phyloP scores from a whole-genome alignment of 2,329 filamentous ascomycete genomes.

The Rosellinia necatrix region DNA sequence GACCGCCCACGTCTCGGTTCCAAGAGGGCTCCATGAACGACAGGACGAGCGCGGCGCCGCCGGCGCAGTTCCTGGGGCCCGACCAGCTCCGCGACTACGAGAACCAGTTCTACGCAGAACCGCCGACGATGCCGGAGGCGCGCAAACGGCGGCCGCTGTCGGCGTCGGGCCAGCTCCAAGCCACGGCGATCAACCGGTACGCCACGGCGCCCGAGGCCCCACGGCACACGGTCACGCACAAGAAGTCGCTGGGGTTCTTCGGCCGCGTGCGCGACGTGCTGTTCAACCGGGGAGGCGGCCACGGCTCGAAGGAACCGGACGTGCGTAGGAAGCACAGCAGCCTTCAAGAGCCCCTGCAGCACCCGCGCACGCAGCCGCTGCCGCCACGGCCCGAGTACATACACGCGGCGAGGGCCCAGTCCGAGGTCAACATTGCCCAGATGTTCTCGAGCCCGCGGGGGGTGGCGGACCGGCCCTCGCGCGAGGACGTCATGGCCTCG shows the following conservation, averaged over 20 bases:
- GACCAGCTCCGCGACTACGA: slow-evolving; percentile 39
- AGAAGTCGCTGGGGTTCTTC: slow-evolving; percentile 40
- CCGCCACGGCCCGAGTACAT: slow-evolving; percentile 27
- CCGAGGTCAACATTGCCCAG: slow-evolving; percentile 31
- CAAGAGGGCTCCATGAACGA: slow-evolving; percentile 88
- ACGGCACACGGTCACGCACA: slow-evolving; percentile 29
- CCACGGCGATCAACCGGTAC: slow-evolving; percentile 5
- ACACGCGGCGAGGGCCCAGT: slow-evolving; percentile 33
- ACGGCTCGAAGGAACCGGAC: slow-evolving; percentile 26
- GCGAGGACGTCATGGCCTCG: slow-evolving; percentile 59
- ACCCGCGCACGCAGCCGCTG: slow-evolving; percentile 20
- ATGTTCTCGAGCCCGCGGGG: slow-evolving; percentile 26
- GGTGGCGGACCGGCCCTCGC: slow-evolving; percentile 38
- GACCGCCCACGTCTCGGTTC: slow-evolving; percentile 53
- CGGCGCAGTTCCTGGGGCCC: slow-evolving; percentile 64
- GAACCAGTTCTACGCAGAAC: slow-evolving; percentile 36
- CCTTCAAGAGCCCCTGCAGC: slow-evolving; percentile 35
- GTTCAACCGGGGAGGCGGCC: slow-evolving; percentile 23
- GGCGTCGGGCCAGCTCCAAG: slow-evolving; percentile 28
- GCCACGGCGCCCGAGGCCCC: neutral
- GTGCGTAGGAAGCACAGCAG: slow-evolving; percentile 39
- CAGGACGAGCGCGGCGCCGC: slow-evolving; percentile 72
- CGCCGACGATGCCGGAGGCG: slow-evolving; percentile 1
- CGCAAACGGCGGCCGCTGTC: slow-evolving; percentile 32
- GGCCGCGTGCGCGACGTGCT: slow-evolving; percentile 39